Percentiles rank a stretch among this genome's conserved stretches.
Conservation (phyloP, 768 basidiomycete genomes). For the Mycena indigotica region DNA sequence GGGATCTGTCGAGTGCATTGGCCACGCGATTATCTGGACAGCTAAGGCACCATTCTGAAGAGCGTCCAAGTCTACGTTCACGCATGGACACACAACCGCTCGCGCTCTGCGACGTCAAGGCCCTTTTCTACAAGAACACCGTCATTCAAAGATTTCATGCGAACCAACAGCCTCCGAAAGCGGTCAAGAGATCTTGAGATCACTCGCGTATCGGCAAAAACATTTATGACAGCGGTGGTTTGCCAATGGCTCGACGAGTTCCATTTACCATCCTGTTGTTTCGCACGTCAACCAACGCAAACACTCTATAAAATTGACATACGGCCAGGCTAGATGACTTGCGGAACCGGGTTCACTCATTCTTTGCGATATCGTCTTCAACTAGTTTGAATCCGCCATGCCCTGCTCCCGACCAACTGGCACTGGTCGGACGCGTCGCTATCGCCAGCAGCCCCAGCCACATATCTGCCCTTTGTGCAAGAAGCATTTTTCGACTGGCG, state of each 20-base stretch:
- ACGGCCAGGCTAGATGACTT: neutral
- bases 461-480: neutral
- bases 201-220: slow-evolving; percentile 1
- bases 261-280: too few species aligned
- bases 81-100: too few species aligned
- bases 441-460: neutral
- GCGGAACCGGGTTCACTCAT: neutral
- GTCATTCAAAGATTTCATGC: neutral
- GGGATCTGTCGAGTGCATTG: neutral
- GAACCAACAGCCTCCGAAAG: neutral
- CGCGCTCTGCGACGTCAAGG: neutral
- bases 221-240: neutral
- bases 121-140: neutral
- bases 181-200: neutral
- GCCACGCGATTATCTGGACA: neutral
- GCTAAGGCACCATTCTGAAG: neutral
- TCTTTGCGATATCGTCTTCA: neutral
- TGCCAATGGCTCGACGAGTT: neutral
- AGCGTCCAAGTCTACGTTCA: neutral
- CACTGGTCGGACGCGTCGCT: neutral
- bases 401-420: neutral
- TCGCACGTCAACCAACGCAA: neutral
- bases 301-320: neutral
- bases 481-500: neutral
- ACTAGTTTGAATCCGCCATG: neutral